phyloP scores from a whole-genome alignment of 305 asterid species.

The Fraxinus paxiana region DNA sequence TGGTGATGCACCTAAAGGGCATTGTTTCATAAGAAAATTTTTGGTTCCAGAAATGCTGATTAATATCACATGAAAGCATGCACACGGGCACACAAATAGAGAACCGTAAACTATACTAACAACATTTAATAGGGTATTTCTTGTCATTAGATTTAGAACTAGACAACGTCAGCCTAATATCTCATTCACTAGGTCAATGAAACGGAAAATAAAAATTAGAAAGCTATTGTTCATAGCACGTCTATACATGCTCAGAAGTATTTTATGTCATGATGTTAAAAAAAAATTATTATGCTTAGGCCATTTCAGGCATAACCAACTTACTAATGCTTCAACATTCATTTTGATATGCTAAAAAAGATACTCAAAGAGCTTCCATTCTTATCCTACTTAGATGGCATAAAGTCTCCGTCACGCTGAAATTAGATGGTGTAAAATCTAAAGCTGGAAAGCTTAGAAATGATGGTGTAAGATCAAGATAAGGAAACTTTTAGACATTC shows the following conservation, averaged over 20 bases:
- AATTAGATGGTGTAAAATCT: not conserved
- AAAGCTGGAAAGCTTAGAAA: constrained; percentile 1
- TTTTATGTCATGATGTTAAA: not conserved
- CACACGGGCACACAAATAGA: not conserved
- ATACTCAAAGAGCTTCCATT: not conserved
- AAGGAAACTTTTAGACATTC: no score
- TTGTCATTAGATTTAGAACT: not conserved
- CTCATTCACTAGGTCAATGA: not conserved
- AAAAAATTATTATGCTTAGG: not conserved
- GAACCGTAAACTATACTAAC: not conserved
- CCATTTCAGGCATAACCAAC: not conserved
- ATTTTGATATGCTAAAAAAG: not conserved
- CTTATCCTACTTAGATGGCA: not conserved
- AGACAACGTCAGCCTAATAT: not conserved
- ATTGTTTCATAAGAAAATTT: not conserved
- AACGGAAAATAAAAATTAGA: not conserved
- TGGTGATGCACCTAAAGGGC: not conserved
- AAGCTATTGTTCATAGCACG: not conserved
- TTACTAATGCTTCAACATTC: not conserved
- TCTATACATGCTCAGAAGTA: not conserved
- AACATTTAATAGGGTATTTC: not conserved
- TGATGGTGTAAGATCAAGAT: not conserved
- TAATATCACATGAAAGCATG: not conserved
- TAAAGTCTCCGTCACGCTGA: not conserved
- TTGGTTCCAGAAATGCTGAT: not conserved